Conservation (phyloP, 2,329 filamentous ascomycete genomes). For the Cladorrhinum sp. region DNA sequence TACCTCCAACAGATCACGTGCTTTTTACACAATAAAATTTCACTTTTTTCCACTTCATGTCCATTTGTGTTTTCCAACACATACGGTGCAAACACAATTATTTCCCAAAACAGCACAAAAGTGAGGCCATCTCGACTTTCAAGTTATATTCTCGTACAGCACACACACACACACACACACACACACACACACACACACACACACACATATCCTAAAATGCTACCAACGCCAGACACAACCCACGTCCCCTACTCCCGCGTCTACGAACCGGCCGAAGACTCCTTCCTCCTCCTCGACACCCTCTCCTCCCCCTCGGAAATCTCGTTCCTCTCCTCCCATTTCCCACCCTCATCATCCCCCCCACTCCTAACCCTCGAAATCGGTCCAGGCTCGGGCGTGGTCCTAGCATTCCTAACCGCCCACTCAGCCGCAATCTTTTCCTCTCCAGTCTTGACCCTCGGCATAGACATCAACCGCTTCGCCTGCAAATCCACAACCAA, state of each 20-base stretch:
- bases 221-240: slow-evolving; percentile 89
- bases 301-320: slow-evolving; percentile 70
- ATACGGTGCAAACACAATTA: not conserved
- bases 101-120: slow-evolving; percentile 21
- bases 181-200: no score
- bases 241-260: slow-evolving; percentile 86
- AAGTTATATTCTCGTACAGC: no score
- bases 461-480: slow-evolving; percentile 80
- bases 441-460: slow-evolving; percentile 69
- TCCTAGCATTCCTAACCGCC: slow-evolving; percentile 82
- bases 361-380: slow-evolving; percentile 73
- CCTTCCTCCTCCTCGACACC: slow-evolving; percentile 88
- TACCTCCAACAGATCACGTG: no score
- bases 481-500: slow-evolving; percentile 72
- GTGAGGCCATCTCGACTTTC: slow-evolving; percentile 25
- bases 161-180: no score
- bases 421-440: slow-evolving; percentile 72
- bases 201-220: slow-evolving; percentile 63
- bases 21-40: not conserved
- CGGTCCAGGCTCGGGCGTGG: slow-evolving; percentile 87
- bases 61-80: no score
- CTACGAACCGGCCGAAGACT: slow-evolving; percentile 96
- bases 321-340: slow-evolving; percentile 63
- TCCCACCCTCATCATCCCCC: slow-evolving; percentile 40
- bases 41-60: not conserved